A percentile compares a stretch with the other conserved stretches of the same genome.
phyloP scores from a whole-genome alignment of 108 stramenopile genomes.

The Fragilaria radians region DNA sequence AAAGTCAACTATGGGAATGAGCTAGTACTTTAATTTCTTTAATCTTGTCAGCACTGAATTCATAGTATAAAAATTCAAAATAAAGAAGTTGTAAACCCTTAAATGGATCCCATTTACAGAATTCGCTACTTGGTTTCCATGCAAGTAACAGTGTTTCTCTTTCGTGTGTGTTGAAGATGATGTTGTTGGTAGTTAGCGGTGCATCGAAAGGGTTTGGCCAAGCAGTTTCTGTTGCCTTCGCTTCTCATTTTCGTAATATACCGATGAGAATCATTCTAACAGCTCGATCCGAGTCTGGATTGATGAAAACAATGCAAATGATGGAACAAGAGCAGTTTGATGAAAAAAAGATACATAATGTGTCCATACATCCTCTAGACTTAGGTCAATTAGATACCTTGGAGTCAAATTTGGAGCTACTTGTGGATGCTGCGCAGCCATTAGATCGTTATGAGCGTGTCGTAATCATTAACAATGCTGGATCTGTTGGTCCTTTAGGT shows the following conservation, averaged over 20 bases:
- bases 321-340: constrained; percentile 11
- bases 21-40: too few relatives aligned
- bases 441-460: constrained; percentile 23
- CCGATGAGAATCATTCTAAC: constrained; percentile 34
- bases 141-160: too few relatives aligned
- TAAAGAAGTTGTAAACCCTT: too few relatives aligned
- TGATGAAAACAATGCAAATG: constrained; percentile 32
- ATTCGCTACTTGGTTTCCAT: too few relatives aligned
- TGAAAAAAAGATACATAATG: constrained; percentile 6
- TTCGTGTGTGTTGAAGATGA: background rate
- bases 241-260: constrained; percentile 7
- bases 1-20: too few relatives aligned
- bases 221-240: constrained; percentile 47
- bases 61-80: too few relatives aligned
- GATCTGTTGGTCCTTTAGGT: constrained; percentile 58
- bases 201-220: constrained; percentile 69
- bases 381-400: background rate
- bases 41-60: too few relatives aligned
- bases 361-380: background rate
- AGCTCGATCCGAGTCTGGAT: constrained; percentile 41
- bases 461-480: constrained; percentile 72
- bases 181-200: constrained; percentile 45
- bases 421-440: background rate
- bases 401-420: background rate
- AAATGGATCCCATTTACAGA: too few relatives aligned